Evolutionary conservation across 202 grass and related monocot genomes (phyloP), one percentile per base, ranked within the genome.

Genomic region (Panicum virgatum): DNA sequence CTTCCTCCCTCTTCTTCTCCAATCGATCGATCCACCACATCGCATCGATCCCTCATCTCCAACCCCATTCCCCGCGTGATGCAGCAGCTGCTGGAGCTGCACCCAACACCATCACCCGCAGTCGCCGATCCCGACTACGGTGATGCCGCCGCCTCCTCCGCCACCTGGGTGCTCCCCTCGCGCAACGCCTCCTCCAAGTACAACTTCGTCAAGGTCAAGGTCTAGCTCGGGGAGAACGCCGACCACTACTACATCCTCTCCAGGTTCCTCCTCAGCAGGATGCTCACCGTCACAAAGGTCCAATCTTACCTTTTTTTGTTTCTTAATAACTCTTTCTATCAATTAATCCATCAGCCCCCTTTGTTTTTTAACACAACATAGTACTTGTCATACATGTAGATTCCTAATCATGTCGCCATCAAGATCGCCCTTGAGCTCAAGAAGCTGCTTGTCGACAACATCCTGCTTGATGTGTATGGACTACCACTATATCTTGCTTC

Each of bases 141-240:
- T 38, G 67, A 72, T 45, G 67, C 58, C 51, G 25, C 57, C 16
- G 27, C 74, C 14, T 16, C 73, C 58, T 37, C 75, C 56, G 45
- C 76, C 36, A 46, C 62, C 22, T 77, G 71, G 64, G 62, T 82
- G 43, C 79, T 80, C 61, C 85, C 91, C 56, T 91, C 92, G 72
- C 88, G 94, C 76, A 94, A 92, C 62, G 92, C 90, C 61, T 92
- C 94, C 46, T 97, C 94, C 84, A 97, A 97, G 84, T 97, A 97
- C 79, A 92, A 97, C 79, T 97, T 97, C 80, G 90, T 97, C 71
- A 94, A 97, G 92, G 94, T 98, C 56, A 98, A 98, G 90, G 95
- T 94, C 3, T 98, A 92, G 95, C 88, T 98, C 23, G 95, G 90
- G 20, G 92, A 98, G 73, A 94, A 98, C 77, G 95, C 95, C 25